Conservation (phyloP, 306 rosid species). For the Cicer chorassanicum region DNA sequence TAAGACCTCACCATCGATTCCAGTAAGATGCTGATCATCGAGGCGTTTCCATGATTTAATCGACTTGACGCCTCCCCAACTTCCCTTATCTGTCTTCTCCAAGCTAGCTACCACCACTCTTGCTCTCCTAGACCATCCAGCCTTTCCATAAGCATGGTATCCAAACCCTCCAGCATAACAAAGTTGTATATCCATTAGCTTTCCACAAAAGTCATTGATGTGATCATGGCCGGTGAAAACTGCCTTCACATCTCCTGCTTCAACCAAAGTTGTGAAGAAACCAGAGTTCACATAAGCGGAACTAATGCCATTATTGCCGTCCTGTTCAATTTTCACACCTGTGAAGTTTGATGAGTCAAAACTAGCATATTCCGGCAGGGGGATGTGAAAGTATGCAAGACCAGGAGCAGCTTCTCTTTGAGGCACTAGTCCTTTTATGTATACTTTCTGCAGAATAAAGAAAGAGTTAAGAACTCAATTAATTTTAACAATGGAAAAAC, state of each 20-base stretch:
- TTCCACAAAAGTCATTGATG: slow-evolving; percentile 88
- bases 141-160: slow-evolving; percentile 94
- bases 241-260: slow-evolving; percentile 90
- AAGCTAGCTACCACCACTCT: slow-evolving; percentile 78
- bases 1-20: slow-evolving; percentile 63
- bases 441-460: slow-evolving; percentile 62
- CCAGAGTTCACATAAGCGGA: slow-evolving; percentile 93
- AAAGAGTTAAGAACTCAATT: neutral
- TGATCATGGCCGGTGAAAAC: slow-evolving; percentile 91
- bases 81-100: slow-evolving; percentile 61
- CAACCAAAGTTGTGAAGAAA: slow-evolving; percentile 84
- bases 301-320: slow-evolving; percentile 55
- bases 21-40: slow-evolving; percentile 70
- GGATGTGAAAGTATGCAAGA: slow-evolving; percentile 88
- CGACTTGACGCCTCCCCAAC: slow-evolving; percentile 81
- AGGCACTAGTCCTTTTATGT: slow-evolving; percentile 56
- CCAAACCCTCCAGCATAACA: slow-evolving; percentile 95
- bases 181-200: slow-evolving; percentile 65
- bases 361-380: slow-evolving; percentile 75
- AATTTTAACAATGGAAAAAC: slow-evolving; percentile 26
- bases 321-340: slow-evolving; percentile 68
- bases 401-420: slow-evolving; percentile 87
- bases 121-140: slow-evolving; percentile 94
- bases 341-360: slow-evolving; percentile 75
- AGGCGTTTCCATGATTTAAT: slow-evolving; percentile 93